phyloP scores from a whole-genome alignment of 768 basidiomycete species.

The Russula olivacea region DNA sequence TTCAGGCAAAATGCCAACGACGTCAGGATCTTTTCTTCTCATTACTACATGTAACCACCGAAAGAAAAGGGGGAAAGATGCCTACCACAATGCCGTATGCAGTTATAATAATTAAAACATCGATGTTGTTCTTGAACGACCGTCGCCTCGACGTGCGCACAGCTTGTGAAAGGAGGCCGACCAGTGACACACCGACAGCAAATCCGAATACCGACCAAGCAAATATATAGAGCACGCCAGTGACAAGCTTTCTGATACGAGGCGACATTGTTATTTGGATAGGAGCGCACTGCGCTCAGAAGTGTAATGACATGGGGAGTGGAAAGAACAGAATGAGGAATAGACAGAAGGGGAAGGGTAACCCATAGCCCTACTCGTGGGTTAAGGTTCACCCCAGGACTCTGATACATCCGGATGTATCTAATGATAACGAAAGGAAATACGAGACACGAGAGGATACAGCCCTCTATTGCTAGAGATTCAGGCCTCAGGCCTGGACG shows the following conservation, averaged over 20 bases:
- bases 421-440: neutral
- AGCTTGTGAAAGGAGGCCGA: conserved; percentile 64
- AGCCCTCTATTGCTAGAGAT: neutral
- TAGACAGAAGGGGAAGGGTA: no score
- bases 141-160: conserved; percentile 53
- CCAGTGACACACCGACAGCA: conserved; percentile 56
- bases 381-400: conserved; percentile 6
- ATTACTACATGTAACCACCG: neutral
- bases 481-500: conserved; percentile 28
- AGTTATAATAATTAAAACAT: conserved; percentile 62
- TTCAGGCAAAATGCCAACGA: conserved; percentile 63
- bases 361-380: neutral
- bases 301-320: neutral
- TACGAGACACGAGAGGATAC: neutral
- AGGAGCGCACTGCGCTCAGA: conserved; percentile 1
- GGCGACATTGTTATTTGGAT: conserved; percentile 7
- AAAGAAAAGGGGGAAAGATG: conserved; percentile 5
- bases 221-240: conserved; percentile 32
- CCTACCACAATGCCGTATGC: conserved; percentile 66
- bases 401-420: conserved; percentile 21
- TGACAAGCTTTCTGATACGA: conserved; percentile 14
- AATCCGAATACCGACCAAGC: conserved; percentile 31
- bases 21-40: conserved; percentile 38
- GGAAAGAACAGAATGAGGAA: no score
- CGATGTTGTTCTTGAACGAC: conserved; percentile 57